Conservation (phyloP, 2,329 filamentous ascomycete species). For the Tolypocladium nubicola region DNA sequence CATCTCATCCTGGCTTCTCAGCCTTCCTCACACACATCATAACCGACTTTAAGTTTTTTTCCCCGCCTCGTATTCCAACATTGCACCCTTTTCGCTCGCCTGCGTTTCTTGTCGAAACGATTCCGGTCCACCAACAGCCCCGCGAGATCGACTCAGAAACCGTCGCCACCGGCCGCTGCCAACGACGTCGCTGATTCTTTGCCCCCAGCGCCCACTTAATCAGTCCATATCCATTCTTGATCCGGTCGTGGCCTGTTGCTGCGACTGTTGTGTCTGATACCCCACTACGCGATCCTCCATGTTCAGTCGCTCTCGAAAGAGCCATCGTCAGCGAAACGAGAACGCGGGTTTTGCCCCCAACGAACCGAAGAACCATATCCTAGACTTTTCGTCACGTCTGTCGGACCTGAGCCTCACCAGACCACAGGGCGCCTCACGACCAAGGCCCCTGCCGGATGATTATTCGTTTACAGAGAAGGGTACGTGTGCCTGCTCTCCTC, state of each 20-base stretch:
- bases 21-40: slow-evolving; percentile 1
- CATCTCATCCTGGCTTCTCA: slow-evolving; percentile 2
- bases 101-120: slow-evolving; percentile 1
- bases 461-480: slow-evolving; percentile 30
- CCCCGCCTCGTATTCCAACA: background rate
- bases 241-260: background rate
- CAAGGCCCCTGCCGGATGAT: slow-evolving; percentile 16
- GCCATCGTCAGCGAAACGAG: slow-evolving; percentile 14
- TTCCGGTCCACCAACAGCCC: background rate
- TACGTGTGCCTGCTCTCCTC: slow-evolving; percentile 11
- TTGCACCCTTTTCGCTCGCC: background rate
- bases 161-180: background rate
- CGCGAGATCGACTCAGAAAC: background rate
- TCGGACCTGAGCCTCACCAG: slow-evolving; percentile 18
- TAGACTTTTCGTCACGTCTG: slow-evolving; percentile 14
- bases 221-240: background rate
- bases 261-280: slow-evolving; percentile 5
- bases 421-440: slow-evolving; percentile 13
- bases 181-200: background rate
- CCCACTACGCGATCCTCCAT: slow-evolving; percentile 18
- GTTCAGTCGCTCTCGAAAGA: slow-evolving; percentile 25
- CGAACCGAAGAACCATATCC: slow-evolving; percentile 7
- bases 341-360: slow-evolving; percentile 4
- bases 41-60: background rate
- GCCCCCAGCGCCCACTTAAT: background rate